Base-by-base conservation (phyloP, 257 asterid genomes). In the Lycium barbarum region DNA sequence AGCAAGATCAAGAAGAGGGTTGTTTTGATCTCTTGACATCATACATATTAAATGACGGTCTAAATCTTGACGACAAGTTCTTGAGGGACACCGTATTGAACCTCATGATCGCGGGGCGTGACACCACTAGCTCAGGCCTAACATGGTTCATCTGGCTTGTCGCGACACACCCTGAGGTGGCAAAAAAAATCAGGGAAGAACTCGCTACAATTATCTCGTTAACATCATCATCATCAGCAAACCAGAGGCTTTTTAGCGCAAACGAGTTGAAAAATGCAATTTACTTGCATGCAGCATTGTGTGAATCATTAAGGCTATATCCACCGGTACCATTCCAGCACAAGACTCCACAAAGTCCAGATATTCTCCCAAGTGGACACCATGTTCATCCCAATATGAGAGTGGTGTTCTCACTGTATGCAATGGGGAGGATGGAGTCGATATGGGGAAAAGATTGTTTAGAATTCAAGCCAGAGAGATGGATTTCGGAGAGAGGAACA, bases 251-350 rank as follows among this genome's bases (percentile, higher is more conserved):
- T 22, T 93, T 91, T 17, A 20, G 58, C 5, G 84, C 38, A 0
- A 89, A 89, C 6, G 92, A 89, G 18, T 63, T 86, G 9, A 86
- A 68, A 10, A 86, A 86, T 9, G 72, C 90, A 6, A 90, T 86
- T 38, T 91, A 91, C 82, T 55, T 93, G 10, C 96, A 93, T 58
- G 96, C 86, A 6, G 91, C 96, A 12, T 33, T 93, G 6, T 86
- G 91, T 76, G 96, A 93, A 81, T 82, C 93, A 0, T 15, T 93
- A 11, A 87, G 96, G 62, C 74, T 91, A 18, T 93, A 93, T 62
- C 96, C 94, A 20, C 92, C 96, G 0, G 94, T 93, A 53, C 93
- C 94, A 0, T 91, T 93, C 82, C 93, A 93, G 26, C 96, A 93
- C 82, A 93, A 93, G 89, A 90, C 81, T 76, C 94, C 94, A 0